These are phyloP conservation scores for Sphagnum fallax DNA, from an alignment of 228 moss, liverwort and hornwort species.

Conservation along the genomic window DNA sequence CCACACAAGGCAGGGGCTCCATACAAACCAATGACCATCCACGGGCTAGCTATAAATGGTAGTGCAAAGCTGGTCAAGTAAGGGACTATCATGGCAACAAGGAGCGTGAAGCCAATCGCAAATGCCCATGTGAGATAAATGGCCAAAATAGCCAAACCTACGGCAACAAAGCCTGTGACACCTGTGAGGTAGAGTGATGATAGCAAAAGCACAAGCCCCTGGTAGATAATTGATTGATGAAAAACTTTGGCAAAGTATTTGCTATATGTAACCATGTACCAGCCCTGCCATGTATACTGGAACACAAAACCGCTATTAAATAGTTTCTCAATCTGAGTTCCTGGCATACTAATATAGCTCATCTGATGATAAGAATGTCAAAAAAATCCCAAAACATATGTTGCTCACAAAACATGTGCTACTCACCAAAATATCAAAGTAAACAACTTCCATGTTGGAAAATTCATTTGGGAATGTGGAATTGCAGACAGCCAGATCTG, in stretches of 20 bases:
- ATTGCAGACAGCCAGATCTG: conserved; percentile 50
- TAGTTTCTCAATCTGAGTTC: background rate
- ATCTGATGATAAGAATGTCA: background rate
- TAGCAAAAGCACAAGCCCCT: conserved; percentile 50
- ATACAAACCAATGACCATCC: conserved; percentile 74
- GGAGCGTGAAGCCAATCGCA: conserved; percentile 47
- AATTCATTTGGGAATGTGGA: conserved; percentile 36
- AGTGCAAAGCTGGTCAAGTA: conserved; percentile 37
- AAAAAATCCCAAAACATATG: background rate
- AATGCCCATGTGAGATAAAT: conserved; percentile 67
- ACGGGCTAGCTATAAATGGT: conserved; percentile 70
- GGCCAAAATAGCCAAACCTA: conserved; percentile 49
- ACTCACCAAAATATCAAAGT: conserved; percentile 65
- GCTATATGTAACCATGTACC: conserved; percentile 52
- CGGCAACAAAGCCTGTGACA: conserved; percentile 41
- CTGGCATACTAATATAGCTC: background rate
- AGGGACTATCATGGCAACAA: conserved; percentile 61
- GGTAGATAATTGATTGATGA: conserved; percentile 47
- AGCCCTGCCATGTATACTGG: conserved; percentile 25
- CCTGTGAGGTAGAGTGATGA: conserved; percentile 51
- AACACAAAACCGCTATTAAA: background rate
- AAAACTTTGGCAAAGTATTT: conserved; percentile 36
- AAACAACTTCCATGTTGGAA: conserved; percentile 76
- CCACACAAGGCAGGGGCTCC: conserved; percentile 72
- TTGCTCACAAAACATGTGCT: background rate